phyloP scores from a whole-genome alignment of 116 monocot genomes.

The Thalassia testudinum region DNA sequence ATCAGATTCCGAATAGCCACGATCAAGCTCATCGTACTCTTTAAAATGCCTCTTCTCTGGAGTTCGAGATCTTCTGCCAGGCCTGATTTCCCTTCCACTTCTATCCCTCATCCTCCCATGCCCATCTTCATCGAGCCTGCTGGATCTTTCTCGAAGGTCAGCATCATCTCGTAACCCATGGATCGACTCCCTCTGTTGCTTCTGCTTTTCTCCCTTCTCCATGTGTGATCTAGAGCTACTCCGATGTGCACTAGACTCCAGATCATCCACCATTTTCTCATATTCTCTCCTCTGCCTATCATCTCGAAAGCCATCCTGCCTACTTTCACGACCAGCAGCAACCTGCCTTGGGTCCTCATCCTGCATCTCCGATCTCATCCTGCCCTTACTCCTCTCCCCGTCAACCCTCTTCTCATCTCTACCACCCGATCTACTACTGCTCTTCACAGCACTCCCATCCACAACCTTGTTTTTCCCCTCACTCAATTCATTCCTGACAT shows the following conservation, averaged over 20 bases:
- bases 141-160: conserved; percentile 26
- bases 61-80: conserved; percentile 24
- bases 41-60: conserved; percentile 55
- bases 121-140: conserved; percentile 36
- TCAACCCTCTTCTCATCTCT: conserved; percentile 32
- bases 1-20: conserved; percentile 59
- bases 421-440: conserved; percentile 5
- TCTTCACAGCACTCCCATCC: conserved; percentile 25
- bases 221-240: conserved; percentile 14
- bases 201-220: conserved; percentile 43
- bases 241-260: conserved; percentile 13
- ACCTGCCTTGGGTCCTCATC: conserved; percentile 18
- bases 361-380: conserved; percentile 15
- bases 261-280: conserved; percentile 22
- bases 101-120: conserved; percentile 27
- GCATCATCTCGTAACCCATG: conserved; percentile 28
- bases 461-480: conserved; percentile 20
- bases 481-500: conserved; percentile 20
- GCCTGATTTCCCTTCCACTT: conserved; percentile 21
- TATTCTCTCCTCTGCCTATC: conserved; percentile 24
- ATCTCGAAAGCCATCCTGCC: conserved; percentile 16
- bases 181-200: conserved; percentile 16
- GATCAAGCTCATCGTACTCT: conserved; percentile 47
- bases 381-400: conserved; percentile 18
- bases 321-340: conserved; percentile 14